Percentiles rank a stretch among this genome's conserved stretches.
phyloP scores from a whole-genome alignment of 257 asterid species.

The Coffea eugenioides region DNA sequence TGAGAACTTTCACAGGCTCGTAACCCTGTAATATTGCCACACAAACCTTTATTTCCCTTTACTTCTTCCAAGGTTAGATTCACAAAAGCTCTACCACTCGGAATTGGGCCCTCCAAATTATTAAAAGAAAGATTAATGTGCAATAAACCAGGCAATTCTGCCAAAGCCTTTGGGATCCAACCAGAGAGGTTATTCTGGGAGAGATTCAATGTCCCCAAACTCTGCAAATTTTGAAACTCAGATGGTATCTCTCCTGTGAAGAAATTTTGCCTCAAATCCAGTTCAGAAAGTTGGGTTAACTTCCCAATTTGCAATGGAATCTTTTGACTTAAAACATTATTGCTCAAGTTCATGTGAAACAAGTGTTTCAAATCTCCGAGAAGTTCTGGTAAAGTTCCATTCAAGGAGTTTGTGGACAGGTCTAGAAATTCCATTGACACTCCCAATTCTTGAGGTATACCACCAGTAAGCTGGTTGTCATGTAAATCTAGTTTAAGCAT shows the following conservation, averaged over 20 bases:
- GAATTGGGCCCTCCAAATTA: conserved; percentile 35
- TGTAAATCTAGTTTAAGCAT: conserved; percentile 22
- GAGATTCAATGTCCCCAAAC: no score
- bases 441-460: conserved; percentile 9
- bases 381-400: conserved; percentile 29
- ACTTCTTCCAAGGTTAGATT: conserved; percentile 21
- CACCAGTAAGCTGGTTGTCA: conserved; percentile 27
- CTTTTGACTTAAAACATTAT: not conserved
- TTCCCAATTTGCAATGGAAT: conserved; percentile 35
- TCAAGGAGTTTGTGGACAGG: conserved; percentile 26
- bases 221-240: no score
- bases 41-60: conserved; percentile 27
- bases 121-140: no score
- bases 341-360: conserved; percentile 21
- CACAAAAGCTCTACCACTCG: conserved; percentile 23
- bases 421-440: not conserved
- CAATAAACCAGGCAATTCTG: no score
- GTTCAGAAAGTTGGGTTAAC: conserved; percentile 12
- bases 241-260: conserved; percentile 30
- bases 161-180: no score
- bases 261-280: conserved; percentile 36
- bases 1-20: conserved; percentile 15
- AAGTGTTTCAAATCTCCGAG: conserved; percentile 31
- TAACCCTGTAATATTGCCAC: no score
- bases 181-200: no score